Percentiles rank a stretch among this genome's conserved stretches.
Evolutionary conservation across 345 rosid genomes (phyloP).

Genomic region (Eucalyptus tenuipes): DNA sequence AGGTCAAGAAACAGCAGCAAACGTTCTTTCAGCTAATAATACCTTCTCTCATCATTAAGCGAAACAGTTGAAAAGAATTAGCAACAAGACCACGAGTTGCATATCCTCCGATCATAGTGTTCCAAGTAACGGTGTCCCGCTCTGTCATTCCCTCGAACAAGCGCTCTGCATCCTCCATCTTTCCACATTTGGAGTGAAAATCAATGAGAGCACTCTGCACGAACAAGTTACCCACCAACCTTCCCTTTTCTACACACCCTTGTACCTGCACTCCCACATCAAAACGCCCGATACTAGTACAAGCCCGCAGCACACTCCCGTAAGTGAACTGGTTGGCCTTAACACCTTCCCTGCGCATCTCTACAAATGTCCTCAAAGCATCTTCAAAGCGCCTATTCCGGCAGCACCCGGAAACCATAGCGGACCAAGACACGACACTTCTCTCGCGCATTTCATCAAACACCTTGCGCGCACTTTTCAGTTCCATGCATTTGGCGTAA

Average conservation of each 20-base stretch:
- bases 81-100: constrained; percentile 12
- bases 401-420: constrained; percentile 42
- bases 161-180: constrained; percentile 21
- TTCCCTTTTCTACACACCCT: constrained; percentile 35
- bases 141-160: constrained; percentile 32
- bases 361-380: constrained; percentile 23
- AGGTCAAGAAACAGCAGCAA: not conserved
- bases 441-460: constrained; percentile 50
- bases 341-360: constrained; percentile 33
- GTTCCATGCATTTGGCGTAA: constrained; percentile 16
- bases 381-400: constrained; percentile 5
- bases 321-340: constrained; percentile 36
- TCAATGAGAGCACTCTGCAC: constrained; percentile 55
- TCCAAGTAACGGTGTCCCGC: constrained; percentile 58
- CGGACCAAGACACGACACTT: constrained; percentile 60
- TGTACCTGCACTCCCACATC: constrained; percentile 52
- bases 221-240: constrained; percentile 25
- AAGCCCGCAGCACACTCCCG: constrained; percentile 43
- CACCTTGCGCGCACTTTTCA: constrained; percentile 28
- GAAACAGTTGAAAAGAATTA: constrained; percentile 34
- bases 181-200: constrained; percentile 48
- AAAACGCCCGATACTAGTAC: constrained; percentile 20
- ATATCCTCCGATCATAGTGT: constrained; percentile 47
- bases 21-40: not conserved
- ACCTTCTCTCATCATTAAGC: constrained; percentile 59